Base-by-base conservation (phyloP, 2,329 filamentous ascomycete species). In the Neodidymelliopsis sp. region DNA sequence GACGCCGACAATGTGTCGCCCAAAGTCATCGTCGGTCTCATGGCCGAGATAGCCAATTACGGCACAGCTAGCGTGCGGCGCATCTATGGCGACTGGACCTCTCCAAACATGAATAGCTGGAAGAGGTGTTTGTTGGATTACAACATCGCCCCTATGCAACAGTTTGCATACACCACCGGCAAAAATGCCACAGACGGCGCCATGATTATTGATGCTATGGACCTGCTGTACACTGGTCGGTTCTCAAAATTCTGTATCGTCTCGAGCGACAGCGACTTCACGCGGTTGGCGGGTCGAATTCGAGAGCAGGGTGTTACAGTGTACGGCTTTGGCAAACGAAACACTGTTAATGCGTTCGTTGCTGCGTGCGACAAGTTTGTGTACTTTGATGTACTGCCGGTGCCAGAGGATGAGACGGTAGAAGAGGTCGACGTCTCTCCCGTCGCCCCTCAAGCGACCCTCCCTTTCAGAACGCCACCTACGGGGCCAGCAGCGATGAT, bases 171-270 rank as follows among this genome's bases (percentile, higher is more conserved):
- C 39, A 70, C 65, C 2, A 63, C 53, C 1, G 59, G 59, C n/a
- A 69, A 69, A 42, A 69, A 69, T 15, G 59, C 66, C 13, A 70
- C 65, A 2, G 62, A 69, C 22, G 63, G 63, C 15, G 64, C 63
- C 2, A 72, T 72, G 69, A 71, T 71, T 31, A 71, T 70, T 19
- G 62, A 72, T 29, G 67, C 67, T 12, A 73, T 71, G 68, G 67
- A 71, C 39, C 50, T 72, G 11, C 50, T 72, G 6, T 70, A 71
- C 49, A 70, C 65, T 6, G 60, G 56, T 12, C 60, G 66, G n/a
- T 69, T 69, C 44, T 60, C 63, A 19, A 62, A 59, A 12, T 72
- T 72, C 48, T 72, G 67, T 39, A 47, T 71, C 18, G 67, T 69
- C 12, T 70, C 67, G 4, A 72, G 69, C 47, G 69, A 73, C 46